Percentiles rank a stretch among this genome's conserved stretches.
These are phyloP conservation scores for maize (Zea mays) DNA, from an alignment of 176 grass and related monocot genomes.

Conservation along the genomic window Zm-B73-REFERENCE-NAM-5.0 NC_050099.1:246224501-246225000, in stretches of 20 bases:
- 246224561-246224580: not conserved
- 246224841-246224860: not conserved
- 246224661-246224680: constrained; percentile 6
- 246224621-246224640: constrained; percentile 83
- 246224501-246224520: not conserved
- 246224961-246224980: not conserved
- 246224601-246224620: constrained; percentile 93
- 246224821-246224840: not conserved
- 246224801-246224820: not conserved
- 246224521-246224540: constrained; percentile 12
- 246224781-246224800: not conserved
- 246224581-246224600: constrained; percentile 77
- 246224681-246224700: constrained; percentile 7
- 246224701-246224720: constrained; percentile 2
- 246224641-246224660: constrained; percentile 30
- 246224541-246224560: not conserved
- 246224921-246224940: not conserved
- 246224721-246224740: not conserved
- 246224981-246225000: not conserved
- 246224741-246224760: constrained; percentile 3
- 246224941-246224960: not conserved
- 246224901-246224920: not conserved
- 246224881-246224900: not conserved
- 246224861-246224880: not conserved
- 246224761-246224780: constrained; percentile 10